phyloP scores from a whole-genome alignment of 2,329 filamentous ascomycete species.

The Colletotrichum liriopes region DNA sequence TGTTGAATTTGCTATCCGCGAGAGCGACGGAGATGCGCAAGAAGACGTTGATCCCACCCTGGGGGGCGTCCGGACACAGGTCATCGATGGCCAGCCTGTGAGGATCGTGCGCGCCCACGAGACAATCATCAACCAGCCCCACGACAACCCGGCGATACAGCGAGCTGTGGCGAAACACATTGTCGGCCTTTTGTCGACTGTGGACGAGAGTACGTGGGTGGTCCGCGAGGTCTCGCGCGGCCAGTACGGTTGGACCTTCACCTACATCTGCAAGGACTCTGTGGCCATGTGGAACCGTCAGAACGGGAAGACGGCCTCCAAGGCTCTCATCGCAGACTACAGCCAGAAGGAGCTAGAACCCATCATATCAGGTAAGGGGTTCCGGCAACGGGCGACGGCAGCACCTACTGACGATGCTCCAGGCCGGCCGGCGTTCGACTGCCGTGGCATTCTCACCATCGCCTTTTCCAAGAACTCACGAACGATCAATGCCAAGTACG shows the following conservation, averaged over 20 bases:
- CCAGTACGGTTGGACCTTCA: conserved; percentile 68
- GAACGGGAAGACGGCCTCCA: conserved; percentile 58
- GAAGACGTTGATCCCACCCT: conserved; percentile 57
- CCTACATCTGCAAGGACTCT: conserved; percentile 69
- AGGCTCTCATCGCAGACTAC: conserved; percentile 63
- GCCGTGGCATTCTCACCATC: conserved; percentile 66
- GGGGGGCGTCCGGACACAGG: conserved; percentile 47
- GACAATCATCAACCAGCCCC: conserved; percentile 64
- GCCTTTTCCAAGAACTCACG: conserved; percentile 64
- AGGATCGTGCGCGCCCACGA: conserved; percentile 63
- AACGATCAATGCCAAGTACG: conserved; percentile 67
- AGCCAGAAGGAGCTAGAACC: conserved; percentile 64
- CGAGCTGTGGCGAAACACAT: conserved; percentile 66
- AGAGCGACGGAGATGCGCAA: conserved; percentile 54
- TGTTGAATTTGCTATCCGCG: conserved; percentile 59
- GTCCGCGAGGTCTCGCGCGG: conserved; percentile 61
- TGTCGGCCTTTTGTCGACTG: conserved; percentile 57
- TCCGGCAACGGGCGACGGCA: too few species aligned
- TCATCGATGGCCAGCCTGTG: conserved; percentile 47
- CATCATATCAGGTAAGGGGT: conserved; percentile 59
- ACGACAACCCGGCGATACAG: conserved; percentile 65
- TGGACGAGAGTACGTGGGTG: conserved; percentile 66
- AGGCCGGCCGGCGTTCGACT: conserved; percentile 74
- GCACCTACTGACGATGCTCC: conserved; percentile 8
- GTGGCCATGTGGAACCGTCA: conserved; percentile 66